Evolutionary conservation across 495 filamentous ascomycete species (phyloP).

Genomic region (Letharia lupina): DNA sequence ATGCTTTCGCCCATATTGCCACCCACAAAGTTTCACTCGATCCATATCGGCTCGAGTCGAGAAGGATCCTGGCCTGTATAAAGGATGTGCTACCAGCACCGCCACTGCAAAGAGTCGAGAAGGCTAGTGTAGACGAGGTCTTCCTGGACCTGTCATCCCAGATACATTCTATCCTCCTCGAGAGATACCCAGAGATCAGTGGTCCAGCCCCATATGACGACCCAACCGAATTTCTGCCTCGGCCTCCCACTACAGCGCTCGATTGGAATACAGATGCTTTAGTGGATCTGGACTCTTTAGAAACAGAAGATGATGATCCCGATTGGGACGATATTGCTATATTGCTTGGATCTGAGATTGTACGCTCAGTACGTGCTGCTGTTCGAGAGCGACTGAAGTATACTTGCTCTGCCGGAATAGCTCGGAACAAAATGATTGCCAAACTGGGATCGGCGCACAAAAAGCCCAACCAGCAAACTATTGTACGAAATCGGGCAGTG

Average conservation of each 20-base stretch:
- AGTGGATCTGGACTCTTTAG: slow-evolving; percentile 61
- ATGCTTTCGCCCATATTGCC: slow-evolving; percentile 62
- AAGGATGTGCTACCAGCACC: slow-evolving; percentile 57
- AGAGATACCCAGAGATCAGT: slow-evolving; percentile 67
- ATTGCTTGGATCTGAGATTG: slow-evolving; percentile 77
- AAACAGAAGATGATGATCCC: slow-evolving; percentile 70
- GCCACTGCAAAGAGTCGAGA: slow-evolving; percentile 68
- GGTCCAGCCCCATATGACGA: slow-evolving; percentile 60
- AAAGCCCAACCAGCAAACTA: slow-evolving; percentile 89
- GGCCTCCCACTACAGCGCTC: slow-evolving; percentile 63
- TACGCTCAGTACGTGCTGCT: slow-evolving; percentile 59
- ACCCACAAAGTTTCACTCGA: slow-evolving; percentile 91
- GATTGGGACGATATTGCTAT: slow-evolving; percentile 96
- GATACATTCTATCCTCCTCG: slow-evolving; percentile 64
- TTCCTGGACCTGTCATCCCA: slow-evolving; percentile 86
- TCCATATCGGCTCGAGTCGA: slow-evolving; percentile 78
- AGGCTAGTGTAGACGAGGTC: slow-evolving; percentile 85
- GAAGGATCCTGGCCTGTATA: slow-evolving; percentile 73
- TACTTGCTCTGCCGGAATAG: slow-evolving; percentile 83
- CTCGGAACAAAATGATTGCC: slow-evolving; percentile 88
- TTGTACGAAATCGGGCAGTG: slow-evolving; percentile 76
- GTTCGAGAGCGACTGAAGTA: slow-evolving; percentile 66
- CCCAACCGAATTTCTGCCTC: slow-evolving; percentile 59
- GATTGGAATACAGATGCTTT: slow-evolving; percentile 77
- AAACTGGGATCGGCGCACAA: slow-evolving; percentile 85